Evolutionary conservation across 2,329 filamentous ascomycete species (phyloP), one percentile per base, ranked within the genome.

Genomic region (Cercospora sesami): DNA sequence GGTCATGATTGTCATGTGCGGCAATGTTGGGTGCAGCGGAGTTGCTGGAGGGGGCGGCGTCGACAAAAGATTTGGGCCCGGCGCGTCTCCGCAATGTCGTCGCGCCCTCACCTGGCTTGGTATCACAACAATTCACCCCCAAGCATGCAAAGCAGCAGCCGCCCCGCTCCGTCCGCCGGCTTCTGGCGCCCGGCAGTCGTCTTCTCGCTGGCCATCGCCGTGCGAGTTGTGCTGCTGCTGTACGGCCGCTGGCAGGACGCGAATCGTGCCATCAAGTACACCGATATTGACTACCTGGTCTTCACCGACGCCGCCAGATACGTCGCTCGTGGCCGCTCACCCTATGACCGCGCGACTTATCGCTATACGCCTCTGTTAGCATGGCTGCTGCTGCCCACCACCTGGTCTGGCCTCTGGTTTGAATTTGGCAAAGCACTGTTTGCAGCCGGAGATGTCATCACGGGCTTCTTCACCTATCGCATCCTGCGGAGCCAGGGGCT

Each of bases 241-340:
- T 98, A 98, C 79, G 94, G 95, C 67, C 87, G 93, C 69, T 94
- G 92, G 84, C 95, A 99, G 82, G 95, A 99, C 81, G 90, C 92
- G 68, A 86, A 94, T 81, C 96, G 93, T 7, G 90, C 94, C 14
- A 83, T 99, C 77, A 98, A 98, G 82, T 99, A 98, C 83, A 99
- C 95, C 62, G 95, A 99, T 81, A 97, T 99, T 75, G 95, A 99
- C 84, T 99, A 99, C 81, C 89, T 93, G 72, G 95, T 99, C 79
- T 99, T 99, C 84, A 98, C 95, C 60, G 94, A 98, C 79, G 95
- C 95, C 28, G 88, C 95, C 2, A 91, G 91, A 72, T 94, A 91
- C 80, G 82, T 92, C 53, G 82, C 89, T 3, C 83, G 80, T n/a
- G 87, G 87, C 3, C 81, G 82, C 58, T 92, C 91, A 0, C 95